These are phyloP conservation scores for Scheffersomyces cryptocercus DNA, from an alignment of 1,139 yeast species.

Conservation along the genomic window DNA sequence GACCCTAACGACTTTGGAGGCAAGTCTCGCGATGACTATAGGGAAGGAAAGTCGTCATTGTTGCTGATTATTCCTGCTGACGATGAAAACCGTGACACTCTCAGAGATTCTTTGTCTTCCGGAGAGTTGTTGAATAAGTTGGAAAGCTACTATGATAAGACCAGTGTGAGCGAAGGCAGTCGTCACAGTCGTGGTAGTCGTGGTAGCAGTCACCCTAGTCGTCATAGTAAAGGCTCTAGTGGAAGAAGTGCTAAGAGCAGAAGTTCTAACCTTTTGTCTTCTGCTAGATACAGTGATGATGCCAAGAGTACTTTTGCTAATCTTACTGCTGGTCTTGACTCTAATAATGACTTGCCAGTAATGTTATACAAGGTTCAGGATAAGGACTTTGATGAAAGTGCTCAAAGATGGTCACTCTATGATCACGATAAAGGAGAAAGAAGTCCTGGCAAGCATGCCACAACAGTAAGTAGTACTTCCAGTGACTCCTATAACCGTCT, in stretches of 20 bases:
- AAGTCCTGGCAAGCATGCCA: neutral
- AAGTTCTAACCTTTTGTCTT: slow-evolving; percentile 2
- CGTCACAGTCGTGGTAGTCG: slow-evolving; percentile 3
- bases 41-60: too few relatives aligned
- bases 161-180: slow-evolving; percentile 6
- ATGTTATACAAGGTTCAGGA: slow-evolving; percentile 33
- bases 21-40: too few relatives aligned
- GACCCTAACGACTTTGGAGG: neutral
- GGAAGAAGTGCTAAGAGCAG: slow-evolving; percentile 7
- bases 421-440: slow-evolving; percentile 13
- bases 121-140: slow-evolving; percentile 38
- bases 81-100: slow-evolving; percentile 11
- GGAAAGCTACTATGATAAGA: slow-evolving; percentile 14
- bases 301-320: slow-evolving; percentile 10
- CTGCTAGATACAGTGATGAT: slow-evolving; percentile 9
- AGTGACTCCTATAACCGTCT: slow-evolving; percentile 1
- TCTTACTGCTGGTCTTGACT: slow-evolving; percentile 31
- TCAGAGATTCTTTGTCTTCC: slow-evolving; percentile 31
- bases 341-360: slow-evolving; percentile 27
- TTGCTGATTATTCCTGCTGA: too few relatives aligned
- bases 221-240: slow-evolving; percentile 2
- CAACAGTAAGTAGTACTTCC: neutral
- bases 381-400: slow-evolving; percentile 25
- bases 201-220: slow-evolving; percentile 3
- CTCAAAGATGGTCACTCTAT: slow-evolving; percentile 30